These are phyloP conservation scores for Chenopodium album DNA, from an alignment of 148 eudicot species.

Conservation along the genomic window DNA sequence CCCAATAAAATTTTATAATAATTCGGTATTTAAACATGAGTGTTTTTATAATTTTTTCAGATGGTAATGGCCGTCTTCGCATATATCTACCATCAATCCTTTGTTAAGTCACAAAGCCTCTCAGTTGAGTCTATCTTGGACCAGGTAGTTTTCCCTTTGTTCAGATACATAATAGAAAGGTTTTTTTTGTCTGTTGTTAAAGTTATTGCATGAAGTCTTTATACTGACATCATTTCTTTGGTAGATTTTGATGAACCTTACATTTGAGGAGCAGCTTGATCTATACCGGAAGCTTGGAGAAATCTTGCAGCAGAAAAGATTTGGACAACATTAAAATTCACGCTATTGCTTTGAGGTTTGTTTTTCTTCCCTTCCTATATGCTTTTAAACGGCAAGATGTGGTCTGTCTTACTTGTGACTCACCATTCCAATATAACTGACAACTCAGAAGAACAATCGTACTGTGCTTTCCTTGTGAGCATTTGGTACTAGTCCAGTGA, in stretches of 20 bases:
- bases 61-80: constrained; percentile 64
- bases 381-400: background rate
- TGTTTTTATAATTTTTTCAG: constrained; percentile 23
- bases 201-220: background rate
- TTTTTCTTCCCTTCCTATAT: background rate
- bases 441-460: background rate
- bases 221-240: constrained; percentile 11
- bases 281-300: constrained; percentile 48
- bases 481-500: background rate
- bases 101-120: constrained; percentile 44
- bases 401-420: background rate
- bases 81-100: constrained; percentile 57
- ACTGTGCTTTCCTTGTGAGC: constrained; percentile 11
- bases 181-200: background rate
- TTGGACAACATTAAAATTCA: constrained; percentile 21
- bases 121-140: constrained; percentile 45
- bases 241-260: constrained; percentile 59
- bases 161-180: background rate
- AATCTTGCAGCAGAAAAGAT: constrained; percentile 44
- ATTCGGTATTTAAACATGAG: background rate
- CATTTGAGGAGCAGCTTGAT: constrained; percentile 58
- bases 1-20: background rate
- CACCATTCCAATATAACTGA: background rate
- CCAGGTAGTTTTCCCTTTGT: constrained; percentile 31
- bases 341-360: constrained; percentile 22